Base-by-base conservation (phyloP, 441 rosid species). In the Adansonia grandidieri region DNA sequence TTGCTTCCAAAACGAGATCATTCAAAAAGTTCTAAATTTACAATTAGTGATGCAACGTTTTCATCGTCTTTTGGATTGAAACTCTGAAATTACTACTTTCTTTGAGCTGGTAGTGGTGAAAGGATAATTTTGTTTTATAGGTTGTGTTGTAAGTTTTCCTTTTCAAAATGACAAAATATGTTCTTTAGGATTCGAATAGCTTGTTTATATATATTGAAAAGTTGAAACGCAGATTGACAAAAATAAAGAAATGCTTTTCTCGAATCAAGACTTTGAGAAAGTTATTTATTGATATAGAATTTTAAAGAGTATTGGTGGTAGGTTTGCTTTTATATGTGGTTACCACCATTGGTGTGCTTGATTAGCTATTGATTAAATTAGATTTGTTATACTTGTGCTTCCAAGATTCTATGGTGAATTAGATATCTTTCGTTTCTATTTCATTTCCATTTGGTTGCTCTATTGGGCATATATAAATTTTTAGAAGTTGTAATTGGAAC, bases 401-500 rank as follows among this genome's bases (percentile, higher is more conserved):
- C 47, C n/a, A 5, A 5, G n/a, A 50, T 61, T 70, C 7, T 67
- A 20, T 56, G 37, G 56, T 74, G n/a, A 75, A 62, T 74, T n/a
- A 3, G 10, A 51, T 44, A 28, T 14, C 17, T 17, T n/a, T 9
- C 40, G 2, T 40, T 24, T 45, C 7, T 24, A 24, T 51, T 40
- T 17, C 7, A 6, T 75, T 42, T 20, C 48, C 24, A 15, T 7
- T 51, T 71, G 28, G 22, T 58, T 44, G 68, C 64, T 68, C 14
- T 32, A 42, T 40, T 64, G 22, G 66, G 37, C 53, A 14, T 61
- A 0, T 73, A 10, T 5, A 11, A 19, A 24, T 37, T 51, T 48
- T 74, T 37, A 9, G 13, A 67, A 70, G 48, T 63, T 78, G 15
- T n/a, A 42, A 2, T 66, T 2, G 75, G 51, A 44, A 48, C 42